Percentiles rank a stretch among this genome's conserved stretches.
phyloP scores from a whole-genome alignment of 257 asterid genomes.

The Rauvolfia tetraphylla region DNA sequence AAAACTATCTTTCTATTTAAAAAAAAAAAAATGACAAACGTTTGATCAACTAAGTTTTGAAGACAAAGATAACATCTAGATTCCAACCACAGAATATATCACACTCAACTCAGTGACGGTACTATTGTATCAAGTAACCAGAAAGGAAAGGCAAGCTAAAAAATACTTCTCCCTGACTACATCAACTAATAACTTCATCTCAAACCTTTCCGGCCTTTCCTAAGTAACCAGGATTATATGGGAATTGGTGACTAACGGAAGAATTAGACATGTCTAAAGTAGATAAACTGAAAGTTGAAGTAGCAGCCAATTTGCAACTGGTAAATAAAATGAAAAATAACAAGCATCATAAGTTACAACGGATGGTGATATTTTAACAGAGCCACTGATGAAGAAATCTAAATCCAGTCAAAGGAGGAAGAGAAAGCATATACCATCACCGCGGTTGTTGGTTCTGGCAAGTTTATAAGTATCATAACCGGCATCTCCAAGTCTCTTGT shows the following conservation, averaged over 20 bases:
- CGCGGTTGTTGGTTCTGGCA: constrained; percentile 93
- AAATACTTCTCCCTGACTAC: neutral
- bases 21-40: too few relatives aligned
- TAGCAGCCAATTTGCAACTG: too few relatives aligned
- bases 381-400: neutral
- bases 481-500: constrained; percentile 93
- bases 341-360: too few relatives aligned
- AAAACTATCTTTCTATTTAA: too few relatives aligned
- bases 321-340: too few relatives aligned
- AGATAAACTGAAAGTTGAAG: too few relatives aligned
- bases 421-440: constrained; percentile 65
- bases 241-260: too few relatives aligned
- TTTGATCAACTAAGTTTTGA: neutral
- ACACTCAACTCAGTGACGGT: neutral
- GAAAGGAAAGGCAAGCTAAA: neutral
- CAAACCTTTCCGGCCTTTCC: neutral
- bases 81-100: neutral
- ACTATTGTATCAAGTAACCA: neutral
- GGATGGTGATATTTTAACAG: neutral
- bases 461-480: constrained; percentile 83
- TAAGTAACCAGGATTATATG: neutral
- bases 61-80: neutral
- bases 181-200: neutral
- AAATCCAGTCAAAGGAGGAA: neutral
- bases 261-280: too few relatives aligned